Conservation (phyloP, 257 asterid genomes). For the Scutellaria barbata region DNA sequence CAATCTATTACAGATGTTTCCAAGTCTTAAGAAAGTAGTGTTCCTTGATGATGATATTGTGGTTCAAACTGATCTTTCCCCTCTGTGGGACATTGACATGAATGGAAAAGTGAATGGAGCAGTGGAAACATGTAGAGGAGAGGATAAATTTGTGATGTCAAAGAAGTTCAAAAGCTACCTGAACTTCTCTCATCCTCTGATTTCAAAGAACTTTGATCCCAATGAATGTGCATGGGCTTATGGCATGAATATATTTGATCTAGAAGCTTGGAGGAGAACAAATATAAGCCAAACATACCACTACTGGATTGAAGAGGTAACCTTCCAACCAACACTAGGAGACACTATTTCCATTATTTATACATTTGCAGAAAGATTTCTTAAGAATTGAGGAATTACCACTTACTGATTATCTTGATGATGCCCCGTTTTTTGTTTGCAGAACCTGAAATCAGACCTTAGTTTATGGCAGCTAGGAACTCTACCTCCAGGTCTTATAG, state of each 20-base stretch:
- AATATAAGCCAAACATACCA: slow-evolving; percentile 79
- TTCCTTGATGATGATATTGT: slow-evolving; percentile 95
- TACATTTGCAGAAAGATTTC: background rate
- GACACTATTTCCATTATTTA: background rate
- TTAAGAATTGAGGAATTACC: slow-evolving; percentile 2
- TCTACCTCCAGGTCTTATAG: slow-evolving; percentile 90
- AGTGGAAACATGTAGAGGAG: slow-evolving; percentile 90
- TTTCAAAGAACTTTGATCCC: slow-evolving; percentile 69
- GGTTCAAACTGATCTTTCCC: slow-evolving; percentile 89
- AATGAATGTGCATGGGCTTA: slow-evolving; percentile 99
- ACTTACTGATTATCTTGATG: slow-evolving; percentile 2
- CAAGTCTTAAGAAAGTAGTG: slow-evolving; percentile 77
- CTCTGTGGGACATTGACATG: slow-evolving; percentile 93
- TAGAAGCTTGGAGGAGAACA: slow-evolving; percentile 88
- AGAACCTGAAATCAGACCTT: slow-evolving; percentile 88
- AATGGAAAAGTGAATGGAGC: slow-evolving; percentile 95
- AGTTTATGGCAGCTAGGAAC: slow-evolving; percentile 99
- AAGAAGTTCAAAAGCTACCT: slow-evolving; percentile 83
- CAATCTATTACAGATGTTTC: slow-evolving; percentile 72
- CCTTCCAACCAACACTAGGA: background rate
- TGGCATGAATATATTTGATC: slow-evolving; percentile 94
- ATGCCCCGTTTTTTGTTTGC: slow-evolving; percentile 34
- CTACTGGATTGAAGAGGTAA: slow-evolving; percentile 87
- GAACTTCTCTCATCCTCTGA: slow-evolving; percentile 92
- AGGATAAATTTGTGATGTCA: slow-evolving; percentile 88